Evolutionary conservation across 306 rosid species (phyloP), one percentile per base, ranked within the genome.

Genomic region (Glycine soja): DNA sequence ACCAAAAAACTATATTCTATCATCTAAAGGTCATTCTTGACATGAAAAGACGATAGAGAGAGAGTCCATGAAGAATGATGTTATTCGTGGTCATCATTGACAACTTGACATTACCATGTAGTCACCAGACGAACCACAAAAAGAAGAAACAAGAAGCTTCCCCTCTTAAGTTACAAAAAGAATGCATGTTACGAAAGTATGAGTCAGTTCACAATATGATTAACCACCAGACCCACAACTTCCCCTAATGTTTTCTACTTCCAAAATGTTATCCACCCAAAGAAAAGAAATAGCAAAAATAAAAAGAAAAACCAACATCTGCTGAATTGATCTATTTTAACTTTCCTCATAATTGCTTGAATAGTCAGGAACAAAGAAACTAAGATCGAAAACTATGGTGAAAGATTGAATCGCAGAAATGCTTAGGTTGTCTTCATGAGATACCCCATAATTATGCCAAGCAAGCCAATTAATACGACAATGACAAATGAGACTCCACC

Each of bases 371-470:
- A 74, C 73, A 82, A n/a, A 81, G 30, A 24, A 82, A 82, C 78
- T 58, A 70, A 15, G 79, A 84, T 62, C 34, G 68, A 80, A 76
- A 65, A 43, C 82, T 71, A 64, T 14, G 79, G 81, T 71, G 82
- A 19, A 75, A 70, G 82, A 81, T 73, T 66, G 53, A 80, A 69
- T 73, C 10, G 47, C 11, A 2, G 72, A 54, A 64, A 12, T 54
- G 73, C 85, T 89, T 81, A 93, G 32, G 89, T 67, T 84, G 81
- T 89, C 88, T 87, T 93, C 90, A 91, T 56, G 83, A 93, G 76
- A 85, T 88, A 93, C 48, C 98, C 98, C 88, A 93, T 81, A 77
- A 88, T 82, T 71, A 89, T 30, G 89, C 97, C 98, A 59, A 93
- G 53, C 72, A 93, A 79, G 85, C 97, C 92, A 5, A 93, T 66